A percentile compares a stretch with the other conserved stretches of the same genome.
These are phyloP conservation scores for Scopulariopsis brevicaulis DNA, from an alignment of 2,329 filamentous ascomycete species.

Conservation along the genomic window DNA sequence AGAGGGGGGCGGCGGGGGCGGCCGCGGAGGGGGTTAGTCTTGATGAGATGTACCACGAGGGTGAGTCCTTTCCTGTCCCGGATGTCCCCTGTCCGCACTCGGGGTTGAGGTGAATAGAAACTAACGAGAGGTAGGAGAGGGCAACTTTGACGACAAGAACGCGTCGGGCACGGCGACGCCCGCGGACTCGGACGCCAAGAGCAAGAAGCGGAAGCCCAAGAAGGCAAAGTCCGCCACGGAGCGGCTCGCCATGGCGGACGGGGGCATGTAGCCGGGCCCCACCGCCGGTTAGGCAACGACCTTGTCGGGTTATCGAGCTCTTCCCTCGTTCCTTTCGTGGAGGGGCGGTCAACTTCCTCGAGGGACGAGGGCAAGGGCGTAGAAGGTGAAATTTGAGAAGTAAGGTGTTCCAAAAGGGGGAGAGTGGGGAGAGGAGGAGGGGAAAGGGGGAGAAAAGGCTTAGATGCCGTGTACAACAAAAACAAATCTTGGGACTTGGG, in stretches of 20 bases:
- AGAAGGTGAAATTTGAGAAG: no score
- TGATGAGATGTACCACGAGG: conserved; percentile 99
- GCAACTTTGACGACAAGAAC: conserved; percentile 89
- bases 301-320: no score
- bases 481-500: no score
- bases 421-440: no score
- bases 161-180: conserved; percentile 74
- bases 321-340: no score
- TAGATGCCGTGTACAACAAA: no score
- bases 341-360: no score
- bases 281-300: no score
- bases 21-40: conserved; percentile 44
- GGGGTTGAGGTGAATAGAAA: conserved; percentile 12
- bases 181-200: conserved; percentile 34
- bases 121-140: conserved; percentile 56
- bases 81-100: neutral
- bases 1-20: conserved; percentile 19
- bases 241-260: conserved; percentile 56
- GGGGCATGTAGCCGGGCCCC: conserved; percentile 24
- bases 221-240: conserved; percentile 60
- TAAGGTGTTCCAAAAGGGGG: no score
- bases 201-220: conserved; percentile 45
- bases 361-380: no score
- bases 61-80: conserved; percentile 40
- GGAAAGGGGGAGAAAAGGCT: no score